phyloP scores from a whole-genome alignment of 139 green algal species.

The Chlamydomonas incerta region DNA sequence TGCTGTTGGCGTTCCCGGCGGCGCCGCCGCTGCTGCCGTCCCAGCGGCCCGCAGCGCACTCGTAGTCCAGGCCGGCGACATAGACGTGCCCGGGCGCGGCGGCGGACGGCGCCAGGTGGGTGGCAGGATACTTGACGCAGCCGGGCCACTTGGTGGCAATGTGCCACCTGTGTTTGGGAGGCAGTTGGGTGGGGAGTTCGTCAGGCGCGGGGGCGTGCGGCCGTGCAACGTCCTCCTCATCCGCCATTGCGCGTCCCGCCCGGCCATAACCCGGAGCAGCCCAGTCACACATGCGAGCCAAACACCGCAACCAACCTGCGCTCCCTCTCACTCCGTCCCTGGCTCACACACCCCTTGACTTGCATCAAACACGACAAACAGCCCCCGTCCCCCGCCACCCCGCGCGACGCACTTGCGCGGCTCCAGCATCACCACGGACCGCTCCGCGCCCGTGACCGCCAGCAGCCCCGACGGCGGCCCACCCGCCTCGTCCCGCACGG shows the following conservation, averaged over 20 bases:
- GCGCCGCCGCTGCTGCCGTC: slow-evolving; percentile 32
- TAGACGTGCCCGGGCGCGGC: slow-evolving; percentile 29
- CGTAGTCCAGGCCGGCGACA: slow-evolving; percentile 51
- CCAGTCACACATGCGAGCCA: too few species aligned
- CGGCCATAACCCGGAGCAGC: too few species aligned
- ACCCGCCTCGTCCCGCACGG: background rate
- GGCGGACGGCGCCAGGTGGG: slow-evolving; percentile 36
- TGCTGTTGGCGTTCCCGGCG: slow-evolving; percentile 8
- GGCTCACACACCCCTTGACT: too few species aligned
- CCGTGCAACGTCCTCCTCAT: too few species aligned
- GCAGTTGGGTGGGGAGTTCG: background rate
- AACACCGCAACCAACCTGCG: too few species aligned
- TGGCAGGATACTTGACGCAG: slow-evolving; percentile 40
- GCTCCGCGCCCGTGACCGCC: slow-evolving; percentile 34
- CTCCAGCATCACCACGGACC: slow-evolving; percentile 49
- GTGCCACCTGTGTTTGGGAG: slow-evolving; percentile 19
- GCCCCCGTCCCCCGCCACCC: background rate
- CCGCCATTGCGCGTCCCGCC: too few species aligned
- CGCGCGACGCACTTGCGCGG: slow-evolving; percentile 30
- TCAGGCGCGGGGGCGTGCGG: too few species aligned
- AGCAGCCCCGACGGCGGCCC: slow-evolving; percentile 10
- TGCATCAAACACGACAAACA: too few species aligned
- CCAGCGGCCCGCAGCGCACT: slow-evolving; percentile 49
- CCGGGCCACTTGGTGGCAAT: slow-evolving; percentile 43
- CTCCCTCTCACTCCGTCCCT: too few species aligned